Percentiles rank a stretch among this genome's conserved stretches.
Conservation (phyloP, 176 grass and related monocot genomes). For the Ananas comosus region DNA sequence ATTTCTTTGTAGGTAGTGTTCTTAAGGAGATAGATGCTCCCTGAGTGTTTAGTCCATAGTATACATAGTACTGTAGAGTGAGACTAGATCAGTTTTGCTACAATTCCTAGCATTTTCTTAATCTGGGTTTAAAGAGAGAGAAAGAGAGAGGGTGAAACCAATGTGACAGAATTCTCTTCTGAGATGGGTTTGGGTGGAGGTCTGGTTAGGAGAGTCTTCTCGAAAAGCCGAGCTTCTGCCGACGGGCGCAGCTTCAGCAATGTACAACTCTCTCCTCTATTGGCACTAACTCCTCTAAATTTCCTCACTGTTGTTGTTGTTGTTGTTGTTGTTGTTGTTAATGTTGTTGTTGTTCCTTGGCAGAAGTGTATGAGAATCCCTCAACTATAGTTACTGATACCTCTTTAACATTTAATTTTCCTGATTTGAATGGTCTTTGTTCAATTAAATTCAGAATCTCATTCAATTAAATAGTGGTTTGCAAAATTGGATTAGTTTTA, state of each 20-base stretch:
- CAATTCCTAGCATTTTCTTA: background rate
- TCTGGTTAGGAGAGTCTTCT: slow-evolving; percentile 59
- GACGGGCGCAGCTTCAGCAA: slow-evolving; percentile 6
- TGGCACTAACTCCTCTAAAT: background rate
- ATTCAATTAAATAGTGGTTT: too few relatives aligned
- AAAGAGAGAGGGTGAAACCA: background rate
- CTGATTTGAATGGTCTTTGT: too few relatives aligned
- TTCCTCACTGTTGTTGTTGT: background rate
- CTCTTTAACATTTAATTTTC: too few relatives aligned
- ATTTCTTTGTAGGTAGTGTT: slow-evolving; percentile 24
- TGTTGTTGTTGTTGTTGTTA: too few relatives aligned
- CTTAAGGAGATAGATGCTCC: background rate
- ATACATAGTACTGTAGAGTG: background rate
- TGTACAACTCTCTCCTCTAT: slow-evolving; percentile 22
- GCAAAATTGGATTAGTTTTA: too few relatives aligned
- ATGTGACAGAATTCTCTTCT: slow-evolving; percentile 9
- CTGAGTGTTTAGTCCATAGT: background rate
- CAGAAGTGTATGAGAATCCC: too few relatives aligned
- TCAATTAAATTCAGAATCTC: too few relatives aligned
- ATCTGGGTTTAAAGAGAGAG: too few relatives aligned
- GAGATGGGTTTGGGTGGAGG: slow-evolving; percentile 65
- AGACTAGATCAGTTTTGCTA: background rate
- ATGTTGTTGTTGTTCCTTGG: too few relatives aligned
- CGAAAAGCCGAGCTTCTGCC: slow-evolving; percentile 33
- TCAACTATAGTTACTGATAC: too few relatives aligned